These are phyloP conservation scores for Schoenoplectus triqueter DNA, from an alignment of 202 grass and related monocot genomes.

Conservation along the genomic window DNA sequence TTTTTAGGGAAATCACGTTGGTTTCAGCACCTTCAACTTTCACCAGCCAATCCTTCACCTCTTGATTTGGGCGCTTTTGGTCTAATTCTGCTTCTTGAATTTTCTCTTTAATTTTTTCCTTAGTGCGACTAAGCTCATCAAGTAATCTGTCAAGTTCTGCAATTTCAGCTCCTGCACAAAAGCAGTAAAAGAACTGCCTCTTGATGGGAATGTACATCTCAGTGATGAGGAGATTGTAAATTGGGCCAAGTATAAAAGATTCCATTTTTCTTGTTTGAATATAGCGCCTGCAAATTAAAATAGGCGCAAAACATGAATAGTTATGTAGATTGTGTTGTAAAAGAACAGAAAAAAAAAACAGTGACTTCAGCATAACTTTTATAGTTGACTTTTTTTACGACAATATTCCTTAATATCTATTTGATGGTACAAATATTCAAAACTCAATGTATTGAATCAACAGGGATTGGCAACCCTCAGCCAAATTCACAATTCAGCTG, in stretches of 20 bases:
- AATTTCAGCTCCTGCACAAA: neutral
- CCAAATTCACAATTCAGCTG: neutral
- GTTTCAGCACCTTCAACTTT: neutral
- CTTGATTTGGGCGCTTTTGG: neutral
- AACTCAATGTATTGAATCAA: neutral
- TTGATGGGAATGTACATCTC: neutral
- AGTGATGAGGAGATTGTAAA: neutral
- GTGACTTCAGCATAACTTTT: neutral
- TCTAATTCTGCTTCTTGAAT: neutral
- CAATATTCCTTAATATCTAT: neutral
- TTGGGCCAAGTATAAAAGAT: neutral
- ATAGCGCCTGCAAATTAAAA: neutral
- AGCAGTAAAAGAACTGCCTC: neutral
- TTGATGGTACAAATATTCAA: neutral
- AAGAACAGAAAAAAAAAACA: neutral
- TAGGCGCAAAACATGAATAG: neutral
- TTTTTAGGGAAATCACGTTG: neutral
- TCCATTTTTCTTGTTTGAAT: conserved; percentile 1
- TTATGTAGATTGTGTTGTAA: neutral
- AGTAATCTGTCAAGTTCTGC: neutral
- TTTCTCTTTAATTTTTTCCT: neutral
- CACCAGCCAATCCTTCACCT: neutral
- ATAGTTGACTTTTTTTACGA: neutral
- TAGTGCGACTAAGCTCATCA: neutral
- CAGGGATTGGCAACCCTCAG: neutral